Conservation (phyloP, 345 rosid genomes). For the Ailanthus altissimus region DNA sequence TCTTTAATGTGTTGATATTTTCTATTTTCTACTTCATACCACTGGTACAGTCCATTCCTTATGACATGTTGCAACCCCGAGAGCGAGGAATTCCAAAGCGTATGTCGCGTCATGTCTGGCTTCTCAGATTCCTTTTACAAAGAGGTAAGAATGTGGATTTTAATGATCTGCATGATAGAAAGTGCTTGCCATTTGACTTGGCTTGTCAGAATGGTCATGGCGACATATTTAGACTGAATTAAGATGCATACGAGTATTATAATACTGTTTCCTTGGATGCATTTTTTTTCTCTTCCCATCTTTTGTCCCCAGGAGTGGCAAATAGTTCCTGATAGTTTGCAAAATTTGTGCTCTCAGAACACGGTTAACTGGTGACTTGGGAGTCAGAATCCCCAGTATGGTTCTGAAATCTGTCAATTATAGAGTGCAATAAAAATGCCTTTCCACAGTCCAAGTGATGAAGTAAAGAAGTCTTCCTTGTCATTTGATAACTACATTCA, state of each 20-base stretch:
- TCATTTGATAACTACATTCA: neutral
- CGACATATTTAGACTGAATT: neutral
- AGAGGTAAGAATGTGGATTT: conserved; percentile 49
- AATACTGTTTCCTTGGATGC: neutral
- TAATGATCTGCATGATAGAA: neutral
- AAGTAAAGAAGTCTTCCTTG: neutral
- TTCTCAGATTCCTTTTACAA: conserved; percentile 81
- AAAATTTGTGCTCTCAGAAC: neutral
- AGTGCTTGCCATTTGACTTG: neutral
- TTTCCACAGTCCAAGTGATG: neutral
- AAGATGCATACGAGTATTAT: neutral
- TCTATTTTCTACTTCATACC: neutral
- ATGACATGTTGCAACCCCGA: conserved; percentile 89
- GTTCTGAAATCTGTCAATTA: neutral
- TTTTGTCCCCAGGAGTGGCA: neutral
- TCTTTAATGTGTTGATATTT: neutral
- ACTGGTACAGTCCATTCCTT: conserved; percentile 93
- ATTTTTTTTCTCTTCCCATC: neutral
- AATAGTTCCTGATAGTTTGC: neutral
- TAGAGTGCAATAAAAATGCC: neutral
- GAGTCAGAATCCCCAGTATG: neutral
- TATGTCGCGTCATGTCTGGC: conserved; percentile 94
- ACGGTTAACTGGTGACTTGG: neutral
- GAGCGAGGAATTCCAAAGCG: conserved; percentile 77
- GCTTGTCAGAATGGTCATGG: neutral